These are phyloP conservation scores for Ustilago trichophora DNA, from an alignment of 1,284 basidiomycete genomes.

Conservation along the genomic window DNA sequence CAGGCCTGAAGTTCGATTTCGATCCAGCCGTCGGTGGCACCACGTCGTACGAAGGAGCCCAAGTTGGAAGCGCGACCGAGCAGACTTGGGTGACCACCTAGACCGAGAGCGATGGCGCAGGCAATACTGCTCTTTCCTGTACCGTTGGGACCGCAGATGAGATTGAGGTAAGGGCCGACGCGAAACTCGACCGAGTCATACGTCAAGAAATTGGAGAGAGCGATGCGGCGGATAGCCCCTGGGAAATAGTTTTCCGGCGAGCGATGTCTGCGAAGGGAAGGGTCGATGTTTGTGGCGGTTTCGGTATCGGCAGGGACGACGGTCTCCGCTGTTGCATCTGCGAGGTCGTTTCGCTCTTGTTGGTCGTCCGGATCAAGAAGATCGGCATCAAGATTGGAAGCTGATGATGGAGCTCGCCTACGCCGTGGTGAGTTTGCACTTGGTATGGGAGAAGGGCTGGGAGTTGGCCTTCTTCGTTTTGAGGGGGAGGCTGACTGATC, in stretches of 20 bases:
- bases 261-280: conserved; percentile 8
- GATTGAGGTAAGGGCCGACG: conserved; percentile 92
- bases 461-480: conserved; percentile 6
- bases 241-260: conserved; percentile 75
- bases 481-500: conserved; percentile 15
- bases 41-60: conserved; percentile 84
- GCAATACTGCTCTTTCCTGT: conserved; percentile 86
- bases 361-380: conserved; percentile 5
- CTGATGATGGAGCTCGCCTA: not conserved
- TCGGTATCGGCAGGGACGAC: conserved; percentile 10
- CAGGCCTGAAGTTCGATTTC: conserved; percentile 91
- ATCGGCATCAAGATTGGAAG: not conserved
- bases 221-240: conserved; percentile 90
- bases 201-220: conserved; percentile 89
- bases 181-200: conserved; percentile 91
- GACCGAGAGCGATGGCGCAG: conserved; percentile 91
- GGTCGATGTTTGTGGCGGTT: not conserved
- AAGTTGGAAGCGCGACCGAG: conserved; percentile 85
- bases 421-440: conserved; percentile 3
- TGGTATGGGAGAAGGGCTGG: not conserved
- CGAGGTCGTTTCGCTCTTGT: not conserved
- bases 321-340: conserved; percentile 9
- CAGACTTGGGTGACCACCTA: conserved; percentile 79
- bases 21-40: conserved; percentile 77
- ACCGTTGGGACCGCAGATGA: conserved; percentile 95